Conservation (phyloP, 495 filamentous ascomycete species). For the Aspergillus panamensis region DNA sequence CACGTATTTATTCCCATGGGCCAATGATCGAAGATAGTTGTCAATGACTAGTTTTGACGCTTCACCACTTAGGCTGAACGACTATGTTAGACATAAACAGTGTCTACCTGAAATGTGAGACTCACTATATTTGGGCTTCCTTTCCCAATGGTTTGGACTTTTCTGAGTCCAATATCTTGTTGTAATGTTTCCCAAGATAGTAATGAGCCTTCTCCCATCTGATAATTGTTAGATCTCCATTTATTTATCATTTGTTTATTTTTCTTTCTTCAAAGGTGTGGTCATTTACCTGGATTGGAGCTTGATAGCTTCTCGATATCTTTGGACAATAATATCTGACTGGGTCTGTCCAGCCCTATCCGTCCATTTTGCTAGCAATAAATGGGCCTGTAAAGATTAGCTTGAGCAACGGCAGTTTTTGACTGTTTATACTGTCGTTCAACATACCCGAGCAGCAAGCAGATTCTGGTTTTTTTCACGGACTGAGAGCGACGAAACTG, state of each 20-base stretch:
- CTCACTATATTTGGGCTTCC: conserved; percentile 53
- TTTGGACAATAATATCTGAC: conserved; percentile 66
- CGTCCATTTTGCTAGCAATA: conserved; percentile 94
- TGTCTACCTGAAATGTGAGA: neutral
- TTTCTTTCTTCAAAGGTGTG: neutral
- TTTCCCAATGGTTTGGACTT: conserved; percentile 68
- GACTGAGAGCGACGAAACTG: conserved; percentile 29
- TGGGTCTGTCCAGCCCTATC: conserved; percentile 89
- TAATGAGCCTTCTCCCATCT: conserved; percentile 97
- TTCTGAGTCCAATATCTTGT: conserved; percentile 89
- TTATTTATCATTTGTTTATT: neutral
- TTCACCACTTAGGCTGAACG: conserved; percentile 61
- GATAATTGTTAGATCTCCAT: conserved; percentile 9
- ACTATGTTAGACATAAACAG: conserved; percentile 7
- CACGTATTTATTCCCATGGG: conserved; percentile 87
- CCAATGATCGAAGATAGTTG: conserved; percentile 83
- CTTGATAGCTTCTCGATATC: conserved; percentile 70
- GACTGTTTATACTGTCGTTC: neutral
- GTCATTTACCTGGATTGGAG: conserved; percentile 37
- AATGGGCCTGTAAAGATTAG: conserved; percentile 53
- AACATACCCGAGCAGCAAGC: conserved; percentile 41
- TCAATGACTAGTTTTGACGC: conserved; percentile 85
- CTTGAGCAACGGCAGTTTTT: neutral
- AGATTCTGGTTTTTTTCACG: conserved; percentile 46
- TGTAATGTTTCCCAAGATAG: conserved; percentile 95